These are phyloP conservation scores for Capsicum baccatum DNA, from an alignment of 257 asterid genomes.

Conservation along the genomic window DNA sequence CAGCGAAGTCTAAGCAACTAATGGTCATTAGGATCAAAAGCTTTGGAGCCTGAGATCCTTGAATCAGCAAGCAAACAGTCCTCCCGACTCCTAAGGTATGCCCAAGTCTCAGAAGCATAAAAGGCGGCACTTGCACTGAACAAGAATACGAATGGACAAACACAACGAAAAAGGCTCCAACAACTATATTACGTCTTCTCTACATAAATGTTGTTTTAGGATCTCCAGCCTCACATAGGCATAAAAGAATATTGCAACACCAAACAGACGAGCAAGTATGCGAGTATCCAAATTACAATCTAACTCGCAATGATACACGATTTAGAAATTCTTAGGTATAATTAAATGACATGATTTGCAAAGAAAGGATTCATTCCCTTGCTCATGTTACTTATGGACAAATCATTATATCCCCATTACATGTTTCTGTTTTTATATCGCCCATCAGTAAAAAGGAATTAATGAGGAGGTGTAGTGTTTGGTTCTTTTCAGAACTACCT, in stretches of 20 bases:
- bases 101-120: neutral
- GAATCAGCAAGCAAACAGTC: no score
- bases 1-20: neutral
- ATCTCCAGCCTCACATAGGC: constrained; percentile 20
- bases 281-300: neutral
- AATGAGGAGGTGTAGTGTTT: neutral
- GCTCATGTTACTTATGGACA: neutral
- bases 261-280: neutral
- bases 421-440: neutral
- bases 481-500: constrained; percentile 17
- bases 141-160: constrained; percentile 9
- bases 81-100: neutral
- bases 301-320: no score
- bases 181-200: neutral
- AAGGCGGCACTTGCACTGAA: neutral
- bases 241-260: neutral
- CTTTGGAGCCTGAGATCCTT: neutral
- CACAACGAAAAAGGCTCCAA: neutral
- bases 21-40: neutral
- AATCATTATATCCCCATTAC: neutral
- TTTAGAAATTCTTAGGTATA: no score
- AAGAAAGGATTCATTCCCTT: neutral
- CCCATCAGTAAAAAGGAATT: neutral
- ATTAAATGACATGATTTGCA: neutral
- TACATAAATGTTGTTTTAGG: neutral